A percentile compares a stretch with the other conserved stretches of the same genome.
Conservation (phyloP, 441 rosid genomes). For the Capsella rubella region DNA sequence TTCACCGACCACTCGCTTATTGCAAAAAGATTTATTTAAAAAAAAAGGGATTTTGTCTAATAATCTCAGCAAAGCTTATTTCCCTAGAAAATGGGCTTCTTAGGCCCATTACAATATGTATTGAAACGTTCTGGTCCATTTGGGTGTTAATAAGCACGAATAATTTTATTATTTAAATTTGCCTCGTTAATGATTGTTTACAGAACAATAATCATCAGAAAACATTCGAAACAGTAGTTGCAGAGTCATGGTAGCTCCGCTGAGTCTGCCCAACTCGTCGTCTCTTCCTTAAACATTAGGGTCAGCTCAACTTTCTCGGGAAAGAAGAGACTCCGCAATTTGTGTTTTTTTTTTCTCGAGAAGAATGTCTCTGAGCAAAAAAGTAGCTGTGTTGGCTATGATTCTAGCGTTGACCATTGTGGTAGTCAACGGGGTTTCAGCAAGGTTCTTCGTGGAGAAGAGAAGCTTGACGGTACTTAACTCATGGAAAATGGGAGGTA, state of each 20-base stretch:
- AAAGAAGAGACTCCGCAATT: not conserved
- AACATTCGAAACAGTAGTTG: slow-evolving; percentile 36
- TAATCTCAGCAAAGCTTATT: not conserved
- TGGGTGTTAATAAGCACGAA: no score
- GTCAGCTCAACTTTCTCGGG: slow-evolving; percentile 37
- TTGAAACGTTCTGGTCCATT: no score
- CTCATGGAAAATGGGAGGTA: slow-evolving; percentile 53
- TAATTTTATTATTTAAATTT: not conserved
- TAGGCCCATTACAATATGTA: slow-evolving; percentile 3
- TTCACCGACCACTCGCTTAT: not conserved
- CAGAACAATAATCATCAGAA: not conserved
- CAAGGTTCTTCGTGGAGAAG: slow-evolving; percentile 80
- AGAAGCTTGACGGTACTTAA: slow-evolving; percentile 71
- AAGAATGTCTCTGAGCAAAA: slow-evolving; percentile 46
- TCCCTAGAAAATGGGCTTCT: slow-evolving; percentile 13
- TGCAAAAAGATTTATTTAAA: not conserved
- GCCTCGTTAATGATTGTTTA: slow-evolving; percentile 8
- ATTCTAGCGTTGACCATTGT: slow-evolving; percentile 40
- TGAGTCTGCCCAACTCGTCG: slow-evolving; percentile 59
- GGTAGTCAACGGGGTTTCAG: slow-evolving; percentile 41
- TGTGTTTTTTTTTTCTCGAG: not conserved
- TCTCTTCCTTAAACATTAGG: slow-evolving; percentile 56
- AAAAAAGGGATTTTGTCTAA: not conserved
- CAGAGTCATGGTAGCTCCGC: slow-evolving; percentile 56
- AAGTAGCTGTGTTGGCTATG: slow-evolving; percentile 26